Evolutionary conservation across 2,329 filamentous ascomycete species (phyloP), one percentile per base, ranked within the genome.

Genomic region (Penicillium palitans): DNA sequence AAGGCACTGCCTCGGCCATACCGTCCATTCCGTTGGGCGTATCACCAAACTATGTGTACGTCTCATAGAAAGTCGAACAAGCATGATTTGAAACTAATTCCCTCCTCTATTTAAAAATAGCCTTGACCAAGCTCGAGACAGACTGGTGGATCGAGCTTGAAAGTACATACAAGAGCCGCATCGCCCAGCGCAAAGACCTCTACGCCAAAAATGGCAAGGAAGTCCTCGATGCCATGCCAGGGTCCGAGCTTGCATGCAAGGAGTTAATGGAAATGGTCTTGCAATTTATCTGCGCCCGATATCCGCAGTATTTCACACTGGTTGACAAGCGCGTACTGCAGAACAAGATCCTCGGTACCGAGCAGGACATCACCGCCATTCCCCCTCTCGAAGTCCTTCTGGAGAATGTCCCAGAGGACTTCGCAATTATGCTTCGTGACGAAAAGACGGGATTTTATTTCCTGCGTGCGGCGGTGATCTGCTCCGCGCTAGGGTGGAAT

Each of bases 111-210:
- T 5, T 6, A 27, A 19, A 48, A 56, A 48, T 59, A 95, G 90
- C 90, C 2, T 78, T 93, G 9, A 87, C 84, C 44, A 96, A 91
- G 66, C 78, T 95, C 73, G 90, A 96, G 61, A 78, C 86, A 0
- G 87, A 96, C 70, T 96, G 88, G 84, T 96, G 91, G 91, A 79
- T 96, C n/a, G 91, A 96, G 74, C 81, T 96, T 2, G 90, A 95
- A 65, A 87, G 80, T 50, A 89, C 84, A 3, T 96, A 96, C 71
- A 77, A 76, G 46, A 68, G 80, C 1, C 84, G 88, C 24, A 87
- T 96, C 63, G 80, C 81, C 6, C 85, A 93, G 70, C 88, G 91
- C 19, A 83, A 86, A 68, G 78, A 75, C 0, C 80, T 96, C 0
- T 89, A 87, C 68, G 77, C 76, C 12, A 77, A 87, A 58, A 80